These are phyloP conservation scores for Cladochytrium replicatum DNA, from an alignment of 192 early-diverging fungal species.

Conservation along the genomic window DNA sequence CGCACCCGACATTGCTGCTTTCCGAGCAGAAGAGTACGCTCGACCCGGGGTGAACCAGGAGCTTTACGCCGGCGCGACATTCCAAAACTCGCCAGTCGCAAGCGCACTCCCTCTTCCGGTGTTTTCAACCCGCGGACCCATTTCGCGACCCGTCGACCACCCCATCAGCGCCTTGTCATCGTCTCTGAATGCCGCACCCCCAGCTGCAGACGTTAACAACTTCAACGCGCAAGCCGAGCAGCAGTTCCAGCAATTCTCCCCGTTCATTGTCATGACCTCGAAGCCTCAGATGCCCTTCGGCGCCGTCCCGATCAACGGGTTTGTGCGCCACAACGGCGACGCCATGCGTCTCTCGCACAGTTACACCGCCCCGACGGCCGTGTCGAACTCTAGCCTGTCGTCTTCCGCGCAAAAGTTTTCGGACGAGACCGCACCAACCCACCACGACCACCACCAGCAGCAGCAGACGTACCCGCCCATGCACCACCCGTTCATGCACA, in stretches of 20 bases:
- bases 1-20: too few species aligned
- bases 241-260: background rate
- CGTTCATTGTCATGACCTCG: background rate
- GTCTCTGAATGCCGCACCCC: too few species aligned
- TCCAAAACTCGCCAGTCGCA: constrained; percentile 42
- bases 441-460: constrained; percentile 2
- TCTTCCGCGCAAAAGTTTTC: background rate
- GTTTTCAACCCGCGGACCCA: constrained; percentile 13
- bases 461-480: constrained; percentile 3
- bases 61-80: constrained; percentile 42
- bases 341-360: too few species aligned
- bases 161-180: constrained; percentile 5
- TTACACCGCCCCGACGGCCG: background rate
- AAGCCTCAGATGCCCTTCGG: too few species aligned
- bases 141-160: background rate
- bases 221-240: background rate
- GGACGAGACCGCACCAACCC: constrained; percentile 1
- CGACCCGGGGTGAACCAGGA: too few species aligned
- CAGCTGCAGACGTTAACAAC: too few species aligned
- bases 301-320: too few species aligned
- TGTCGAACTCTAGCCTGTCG: background rate
- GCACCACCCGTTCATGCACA: constrained; percentile 4
- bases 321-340: too few species aligned
- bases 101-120: constrained; percentile 35
- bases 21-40: too few species aligned